Evolutionary conservation across 2,329 filamentous ascomycete genomes (phyloP).

Genomic region (Colletotrichum acutatum): DNA sequence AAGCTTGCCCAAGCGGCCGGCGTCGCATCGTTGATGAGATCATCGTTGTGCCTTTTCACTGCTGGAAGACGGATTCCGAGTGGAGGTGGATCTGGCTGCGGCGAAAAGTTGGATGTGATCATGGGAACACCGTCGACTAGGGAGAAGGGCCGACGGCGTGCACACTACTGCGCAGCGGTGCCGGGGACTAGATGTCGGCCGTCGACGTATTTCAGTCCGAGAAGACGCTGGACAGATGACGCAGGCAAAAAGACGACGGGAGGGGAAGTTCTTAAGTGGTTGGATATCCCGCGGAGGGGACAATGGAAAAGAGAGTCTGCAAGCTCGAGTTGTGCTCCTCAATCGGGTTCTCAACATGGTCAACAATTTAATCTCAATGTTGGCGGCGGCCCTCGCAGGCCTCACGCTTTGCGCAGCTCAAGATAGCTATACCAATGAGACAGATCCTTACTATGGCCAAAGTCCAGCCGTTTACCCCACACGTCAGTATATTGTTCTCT

Average conservation of each 20-base stretch:
- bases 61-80: neutral
- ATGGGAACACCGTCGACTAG: neutral
- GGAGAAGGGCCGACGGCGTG: constrained; percentile 1
- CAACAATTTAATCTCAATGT: neutral
- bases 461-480: constrained; percentile 42
- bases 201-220: neutral
- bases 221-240: neutral
- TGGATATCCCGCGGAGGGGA: neutral
- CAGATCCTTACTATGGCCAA: constrained; percentile 20
- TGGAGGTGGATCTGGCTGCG: neutral
- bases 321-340: neutral
- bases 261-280: neutral
- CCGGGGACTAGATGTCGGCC: neutral
- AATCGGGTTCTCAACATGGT: constrained; percentile 7
- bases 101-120: neutral
- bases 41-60: neutral
- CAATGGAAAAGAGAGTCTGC: neutral
- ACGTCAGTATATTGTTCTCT: constrained; percentile 32
- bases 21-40: constrained; percentile 7
- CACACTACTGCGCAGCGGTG: neutral
- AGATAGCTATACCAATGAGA: constrained; percentile 12
- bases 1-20: neutral
- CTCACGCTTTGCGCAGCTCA: constrained; percentile 16
- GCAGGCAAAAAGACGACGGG: neutral
- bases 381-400: neutral